These are phyloP conservation scores for Fistulifera solaris DNA, from an alignment of 108 stramenopile species.

Conservation along the genomic window DNA sequence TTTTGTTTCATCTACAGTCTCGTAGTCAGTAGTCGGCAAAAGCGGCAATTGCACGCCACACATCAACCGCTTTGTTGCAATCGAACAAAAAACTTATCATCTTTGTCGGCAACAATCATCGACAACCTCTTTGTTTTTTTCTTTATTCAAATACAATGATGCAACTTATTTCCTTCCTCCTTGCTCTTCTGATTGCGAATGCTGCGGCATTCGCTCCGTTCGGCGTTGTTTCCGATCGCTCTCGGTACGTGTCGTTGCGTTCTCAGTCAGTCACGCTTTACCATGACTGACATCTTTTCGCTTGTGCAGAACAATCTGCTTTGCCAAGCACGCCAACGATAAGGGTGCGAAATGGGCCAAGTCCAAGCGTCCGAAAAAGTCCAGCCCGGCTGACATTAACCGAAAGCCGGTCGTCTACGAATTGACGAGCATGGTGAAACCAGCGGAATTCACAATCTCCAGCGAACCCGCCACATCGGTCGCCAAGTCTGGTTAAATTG, in stretches of 20 bases:
- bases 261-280: neutral
- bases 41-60: too few species aligned
- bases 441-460: constrained; percentile 67
- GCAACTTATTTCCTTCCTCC: constrained; percentile 38
- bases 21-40: too few species aligned
- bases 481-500: constrained; percentile 18
- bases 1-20: too few species aligned
- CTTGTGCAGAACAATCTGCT: constrained; percentile 17
- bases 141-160: constrained; percentile 28
- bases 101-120: too few species aligned
- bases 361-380: constrained; percentile 71
- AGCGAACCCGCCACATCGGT: constrained; percentile 29
- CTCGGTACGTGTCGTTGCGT: neutral
- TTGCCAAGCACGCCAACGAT: constrained; percentile 76
- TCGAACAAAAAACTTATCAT: too few species aligned
- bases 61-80: too few species aligned
- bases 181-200: constrained; percentile 28
- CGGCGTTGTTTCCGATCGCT: constrained; percentile 5
- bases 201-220: constrained; percentile 56
- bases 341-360: constrained; percentile 80
- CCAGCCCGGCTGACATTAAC: constrained; percentile 73
- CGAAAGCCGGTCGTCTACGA: constrained; percentile 60
- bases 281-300: neutral
- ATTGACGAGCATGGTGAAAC: constrained; percentile 38
- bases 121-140: too few species aligned